phyloP scores from a whole-genome alignment of 305 asterid genomes.

The Ilex paraguariensis region DNA sequence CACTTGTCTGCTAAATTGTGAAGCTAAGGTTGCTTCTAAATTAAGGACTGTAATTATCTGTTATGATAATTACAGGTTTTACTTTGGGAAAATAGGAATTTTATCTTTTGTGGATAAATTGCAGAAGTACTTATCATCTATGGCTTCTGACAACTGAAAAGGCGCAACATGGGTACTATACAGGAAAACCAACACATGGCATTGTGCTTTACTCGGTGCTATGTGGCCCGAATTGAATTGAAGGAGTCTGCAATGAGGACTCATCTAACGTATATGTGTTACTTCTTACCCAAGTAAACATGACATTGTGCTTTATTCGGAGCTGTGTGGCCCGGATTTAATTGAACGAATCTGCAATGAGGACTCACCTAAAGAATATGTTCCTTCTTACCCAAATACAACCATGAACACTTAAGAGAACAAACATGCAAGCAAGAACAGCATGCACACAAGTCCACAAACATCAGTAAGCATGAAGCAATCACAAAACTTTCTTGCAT shows the following conservation, averaged over 20 bases:
- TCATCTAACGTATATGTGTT: background rate
- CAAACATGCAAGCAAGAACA: conserved; percentile 3
- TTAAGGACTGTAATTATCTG: too few species aligned
- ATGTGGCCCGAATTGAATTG: background rate
- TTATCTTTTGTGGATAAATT: too few species aligned
- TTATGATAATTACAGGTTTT: too few species aligned
- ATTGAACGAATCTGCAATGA: background rate
- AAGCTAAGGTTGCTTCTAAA: too few species aligned
- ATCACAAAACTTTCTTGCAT: too few species aligned
- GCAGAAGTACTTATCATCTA: too few species aligned
- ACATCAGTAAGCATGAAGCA: background rate
- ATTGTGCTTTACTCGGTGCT: background rate
- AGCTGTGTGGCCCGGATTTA: background rate
- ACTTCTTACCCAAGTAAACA: too few species aligned
- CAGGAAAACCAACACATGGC: background rate
- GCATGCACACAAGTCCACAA: background rate
- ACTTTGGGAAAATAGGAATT: too few species aligned
- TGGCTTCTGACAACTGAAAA: background rate
- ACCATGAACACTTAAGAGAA: background rate
- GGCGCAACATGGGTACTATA: too few species aligned
- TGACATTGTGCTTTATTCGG: background rate
- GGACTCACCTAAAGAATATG: background rate
- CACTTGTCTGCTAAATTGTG: too few species aligned
- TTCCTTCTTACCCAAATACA: too few species aligned
- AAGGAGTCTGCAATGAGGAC: background rate